A percentile compares a stretch with the other conserved stretches of the same genome.
These are phyloP conservation scores for Diaporthe citriasiana DNA, from an alignment of 2,329 filamentous ascomycete genomes.

Conservation along the genomic window DNA sequence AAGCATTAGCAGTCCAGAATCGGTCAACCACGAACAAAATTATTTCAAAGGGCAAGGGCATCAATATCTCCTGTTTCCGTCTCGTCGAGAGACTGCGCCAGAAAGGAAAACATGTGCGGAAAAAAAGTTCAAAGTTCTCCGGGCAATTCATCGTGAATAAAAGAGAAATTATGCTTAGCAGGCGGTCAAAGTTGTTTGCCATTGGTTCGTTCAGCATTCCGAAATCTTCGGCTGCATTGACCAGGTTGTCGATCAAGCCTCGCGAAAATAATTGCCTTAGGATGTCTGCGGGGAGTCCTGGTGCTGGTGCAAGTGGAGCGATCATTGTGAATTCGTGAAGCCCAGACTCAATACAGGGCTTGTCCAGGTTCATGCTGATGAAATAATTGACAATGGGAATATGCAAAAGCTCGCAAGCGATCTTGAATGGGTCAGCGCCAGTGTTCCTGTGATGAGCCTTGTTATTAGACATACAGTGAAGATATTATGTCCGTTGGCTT, in stretches of 20 bases:
- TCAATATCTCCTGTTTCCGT: background rate
- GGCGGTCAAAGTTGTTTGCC: rapidly evolving
- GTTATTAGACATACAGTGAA: background rate
- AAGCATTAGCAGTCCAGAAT: background rate
- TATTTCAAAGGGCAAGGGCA: background rate
- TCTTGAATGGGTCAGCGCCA: background rate
- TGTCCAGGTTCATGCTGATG: background rate
- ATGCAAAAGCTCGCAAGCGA: rapidly evolving
- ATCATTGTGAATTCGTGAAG: too few species aligned
- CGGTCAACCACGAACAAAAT: too few species aligned
- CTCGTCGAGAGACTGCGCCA: background rate
- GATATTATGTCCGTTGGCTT: rapidly evolving
- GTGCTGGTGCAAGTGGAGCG: background rate
- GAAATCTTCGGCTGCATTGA: background rate
- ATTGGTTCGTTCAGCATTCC: background rate
- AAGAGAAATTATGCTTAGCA: background rate
- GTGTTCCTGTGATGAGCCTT: background rate
- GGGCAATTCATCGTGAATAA: background rate
- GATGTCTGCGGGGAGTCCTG: background rate
- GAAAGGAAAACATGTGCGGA: background rate
- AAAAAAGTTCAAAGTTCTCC: background rate
- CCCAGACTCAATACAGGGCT: background rate
- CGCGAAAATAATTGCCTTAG: background rate
- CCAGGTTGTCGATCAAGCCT: background rate
- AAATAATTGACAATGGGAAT: background rate